These are phyloP conservation scores for Friedmanniomyces endolithicus DNA, from an alignment of 495 filamentous ascomycete species.

Conservation along the genomic window DNA sequence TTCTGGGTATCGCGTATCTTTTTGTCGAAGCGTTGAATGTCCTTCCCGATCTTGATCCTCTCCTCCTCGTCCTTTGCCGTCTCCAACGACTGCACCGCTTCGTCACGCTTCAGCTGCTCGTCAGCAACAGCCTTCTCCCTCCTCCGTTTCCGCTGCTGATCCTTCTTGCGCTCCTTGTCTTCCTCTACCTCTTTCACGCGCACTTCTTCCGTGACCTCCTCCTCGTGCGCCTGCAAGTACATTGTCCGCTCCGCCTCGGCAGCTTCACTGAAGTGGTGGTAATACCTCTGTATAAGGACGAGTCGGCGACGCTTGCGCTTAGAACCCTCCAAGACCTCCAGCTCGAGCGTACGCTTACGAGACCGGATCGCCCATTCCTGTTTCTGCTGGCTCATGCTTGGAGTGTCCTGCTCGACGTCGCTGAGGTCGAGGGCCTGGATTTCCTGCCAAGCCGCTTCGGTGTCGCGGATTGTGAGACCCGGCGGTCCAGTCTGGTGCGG, in stretches of 20 bases:
- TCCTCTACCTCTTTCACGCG: slow-evolving; percentile 79
- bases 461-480: slow-evolving; percentile 16
- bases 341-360: slow-evolving; percentile 34
- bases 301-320: slow-evolving; percentile 53
- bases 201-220: slow-evolving; percentile 68
- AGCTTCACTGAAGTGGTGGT: slow-evolving; percentile 42
- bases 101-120: slow-evolving; percentile 72
- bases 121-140: slow-evolving; percentile 86
- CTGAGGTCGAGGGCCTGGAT: slow-evolving; percentile 18
- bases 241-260: slow-evolving; percentile 41
- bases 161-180: slow-evolving; percentile 98
- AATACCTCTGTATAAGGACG: slow-evolving; percentile 37
- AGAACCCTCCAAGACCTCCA: slow-evolving; percentile 43
- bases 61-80: slow-evolving; percentile 67
- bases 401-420: slow-evolving; percentile 10
- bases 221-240: slow-evolving; percentile 45
- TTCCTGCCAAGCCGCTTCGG: slow-evolving; percentile 17
- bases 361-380: slow-evolving; percentile 1
- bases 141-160: slow-evolving; percentile 96
- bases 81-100: slow-evolving; percentile 63
- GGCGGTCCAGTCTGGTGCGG: slow-evolving; percentile 32
- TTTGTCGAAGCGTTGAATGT: slow-evolving; percentile 73
- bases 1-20: slow-evolving; percentile 76
- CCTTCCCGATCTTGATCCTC: slow-evolving; percentile 58
- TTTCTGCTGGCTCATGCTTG: not conserved